phyloP scores from a whole-genome alignment of 169 alveolate species.

The Plasmodium adleri region DNA sequence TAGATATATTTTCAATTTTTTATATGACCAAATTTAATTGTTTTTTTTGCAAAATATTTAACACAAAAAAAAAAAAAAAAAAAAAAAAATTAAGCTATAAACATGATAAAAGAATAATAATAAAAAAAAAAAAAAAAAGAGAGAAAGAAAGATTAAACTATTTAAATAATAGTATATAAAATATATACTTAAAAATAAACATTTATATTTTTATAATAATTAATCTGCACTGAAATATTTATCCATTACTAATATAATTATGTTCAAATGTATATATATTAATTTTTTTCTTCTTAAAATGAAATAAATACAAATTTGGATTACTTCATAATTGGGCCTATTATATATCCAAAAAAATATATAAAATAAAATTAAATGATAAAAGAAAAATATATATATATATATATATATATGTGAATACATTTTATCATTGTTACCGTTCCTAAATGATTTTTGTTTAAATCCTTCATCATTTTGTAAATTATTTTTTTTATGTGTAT shows the following conservation, averaged over 20 bases:
- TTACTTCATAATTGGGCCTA: slow-evolving; percentile 20
- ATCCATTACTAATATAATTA: no score
- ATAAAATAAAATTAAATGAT: neutral
- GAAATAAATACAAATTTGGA: neutral
- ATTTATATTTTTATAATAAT: no score
- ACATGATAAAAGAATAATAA: no score
- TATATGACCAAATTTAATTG: no score
- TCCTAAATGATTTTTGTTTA: slow-evolving; percentile 47
- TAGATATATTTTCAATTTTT: no score
- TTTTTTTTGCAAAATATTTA: no score
- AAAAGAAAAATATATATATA: neutral
- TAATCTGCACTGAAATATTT: no score
- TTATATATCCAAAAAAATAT: neutral
- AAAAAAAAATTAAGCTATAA: no score
- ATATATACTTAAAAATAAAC: neutral
- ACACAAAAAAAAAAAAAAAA: no score
- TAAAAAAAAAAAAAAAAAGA: no score
- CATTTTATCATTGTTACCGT: slow-evolving; percentile 16
- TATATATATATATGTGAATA: neutral
- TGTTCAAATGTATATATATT: neutral
- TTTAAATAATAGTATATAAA: neutral
- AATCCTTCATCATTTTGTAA: slow-evolving; percentile 4
- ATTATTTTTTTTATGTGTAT: neutral
- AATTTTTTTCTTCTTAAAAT: slow-evolving; percentile 4
- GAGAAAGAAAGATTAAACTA: no score